Conservation (phyloP, 208 protist genomes). For the Trypanosoma lewisi region DNA sequence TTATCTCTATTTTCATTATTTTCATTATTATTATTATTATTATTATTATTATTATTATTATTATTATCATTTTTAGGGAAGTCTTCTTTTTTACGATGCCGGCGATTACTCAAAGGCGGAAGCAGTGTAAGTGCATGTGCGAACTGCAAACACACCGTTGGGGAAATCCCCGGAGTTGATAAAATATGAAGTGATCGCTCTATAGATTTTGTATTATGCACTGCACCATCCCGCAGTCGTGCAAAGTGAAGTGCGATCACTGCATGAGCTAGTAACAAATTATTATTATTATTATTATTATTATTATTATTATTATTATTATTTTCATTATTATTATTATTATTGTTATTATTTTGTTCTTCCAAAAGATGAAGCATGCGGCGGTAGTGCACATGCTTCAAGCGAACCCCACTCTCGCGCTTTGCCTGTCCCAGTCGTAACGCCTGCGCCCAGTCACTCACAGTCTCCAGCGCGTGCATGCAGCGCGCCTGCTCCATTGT, state of each 20-base stretch:
- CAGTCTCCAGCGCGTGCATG: conserved; percentile 1
- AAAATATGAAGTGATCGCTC: conserved; percentile 26
- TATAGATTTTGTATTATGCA: conserved; percentile 12
- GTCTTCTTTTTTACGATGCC: not conserved
- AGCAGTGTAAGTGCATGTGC: conserved; percentile 33
- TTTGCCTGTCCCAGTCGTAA: conserved; percentile 14
- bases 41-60: too few relatives aligned
- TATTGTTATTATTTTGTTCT: not conserved
- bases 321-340: too few relatives aligned
- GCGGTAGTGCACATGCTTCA: conserved; percentile 26
- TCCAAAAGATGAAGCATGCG: conserved; percentile 20
- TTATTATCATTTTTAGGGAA: not conserved
- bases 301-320: not conserved
- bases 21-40: too few relatives aligned
- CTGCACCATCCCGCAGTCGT: conserved; percentile 30
- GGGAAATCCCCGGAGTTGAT: not conserved
- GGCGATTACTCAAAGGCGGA: conserved; percentile 13
- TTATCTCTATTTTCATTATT: too few relatives aligned
- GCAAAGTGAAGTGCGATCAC: conserved; percentile 25
- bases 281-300: not conserved
- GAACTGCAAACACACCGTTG: conserved; percentile 21
- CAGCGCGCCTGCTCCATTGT: conserved; percentile 12
- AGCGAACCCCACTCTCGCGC: conserved; percentile 27
- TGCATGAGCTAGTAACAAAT: not conserved
- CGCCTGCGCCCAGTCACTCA: conserved; percentile 19